These are phyloP conservation scores for Pulveroboletus sp. DNA, from an alignment of 768 basidiomycete genomes.

Conservation along the genomic window DNA sequence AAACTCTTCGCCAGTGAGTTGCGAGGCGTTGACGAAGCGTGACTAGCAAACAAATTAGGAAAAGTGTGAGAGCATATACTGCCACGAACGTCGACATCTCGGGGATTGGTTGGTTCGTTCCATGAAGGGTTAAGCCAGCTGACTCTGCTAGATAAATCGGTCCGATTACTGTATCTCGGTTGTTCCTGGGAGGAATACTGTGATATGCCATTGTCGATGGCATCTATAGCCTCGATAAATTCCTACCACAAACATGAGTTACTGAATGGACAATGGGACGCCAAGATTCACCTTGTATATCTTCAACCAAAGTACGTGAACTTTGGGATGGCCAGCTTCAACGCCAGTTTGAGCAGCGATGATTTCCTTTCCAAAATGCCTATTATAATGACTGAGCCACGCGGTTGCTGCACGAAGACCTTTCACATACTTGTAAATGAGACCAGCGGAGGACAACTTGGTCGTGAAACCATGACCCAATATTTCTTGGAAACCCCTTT, in stretches of 20 bases:
- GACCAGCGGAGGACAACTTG: constrained; percentile 88
- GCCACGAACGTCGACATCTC: constrained; percentile 63
- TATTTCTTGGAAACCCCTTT: constrained; percentile 84
- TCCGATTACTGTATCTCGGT: constrained; percentile 69
- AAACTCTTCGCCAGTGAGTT: constrained; percentile 83
- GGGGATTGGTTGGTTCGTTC: constrained; percentile 75
- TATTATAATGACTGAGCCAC: constrained; percentile 24
- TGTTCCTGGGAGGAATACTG: constrained; percentile 67
- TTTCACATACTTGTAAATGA: constrained; percentile 84
- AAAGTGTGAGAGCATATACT: neutral
- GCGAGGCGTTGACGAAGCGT: constrained; percentile 75
- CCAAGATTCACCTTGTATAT: constrained; percentile 63
- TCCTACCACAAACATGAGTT: constrained; percentile 43
- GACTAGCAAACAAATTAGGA: constrained; percentile 38
- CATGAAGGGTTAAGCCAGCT: constrained; percentile 84
- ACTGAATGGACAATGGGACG: neutral
- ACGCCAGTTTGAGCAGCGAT: constrained; percentile 58
- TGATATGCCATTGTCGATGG: constrained; percentile 89
- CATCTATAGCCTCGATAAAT: constrained; percentile 93
- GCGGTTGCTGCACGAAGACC: neutral
- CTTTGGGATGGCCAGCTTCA: constrained; percentile 52
- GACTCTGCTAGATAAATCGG: constrained; percentile 83
- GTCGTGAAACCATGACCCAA: constrained; percentile 86
- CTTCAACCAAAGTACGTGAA: constrained; percentile 79
- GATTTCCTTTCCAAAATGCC: constrained; percentile 87